Conservation (phyloP, 768 basidiomycete genomes). For the Leccinum olivaceopallidum region DNA sequence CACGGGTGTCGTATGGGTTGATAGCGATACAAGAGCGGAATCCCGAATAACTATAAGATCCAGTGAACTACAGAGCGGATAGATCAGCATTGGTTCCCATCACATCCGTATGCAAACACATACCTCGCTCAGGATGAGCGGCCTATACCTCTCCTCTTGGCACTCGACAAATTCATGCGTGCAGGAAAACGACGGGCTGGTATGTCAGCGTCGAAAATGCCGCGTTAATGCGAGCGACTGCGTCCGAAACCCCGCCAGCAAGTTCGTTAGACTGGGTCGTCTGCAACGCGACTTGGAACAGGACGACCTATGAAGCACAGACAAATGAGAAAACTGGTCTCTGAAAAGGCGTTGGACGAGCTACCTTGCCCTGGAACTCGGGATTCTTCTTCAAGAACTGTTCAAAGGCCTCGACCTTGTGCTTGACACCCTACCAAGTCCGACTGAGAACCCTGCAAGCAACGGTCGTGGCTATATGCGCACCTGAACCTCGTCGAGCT, state of each 20-base stretch:
- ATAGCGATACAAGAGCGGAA: conserved; percentile 85
- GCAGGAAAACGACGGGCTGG: conserved; percentile 84
- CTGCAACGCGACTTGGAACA: conserved; percentile 86
- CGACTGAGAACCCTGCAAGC: neutral
- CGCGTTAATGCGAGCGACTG: conserved; percentile 77
- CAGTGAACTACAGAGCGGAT: conserved; percentile 61
- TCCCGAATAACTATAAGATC: conserved; percentile 82
- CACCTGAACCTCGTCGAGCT: conserved; percentile 82
- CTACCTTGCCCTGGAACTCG: conserved; percentile 75
- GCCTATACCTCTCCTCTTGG: conserved; percentile 66
- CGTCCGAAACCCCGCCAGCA: conserved; percentile 70
- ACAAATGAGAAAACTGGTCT: neutral
- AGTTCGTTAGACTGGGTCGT: conserved; percentile 77
- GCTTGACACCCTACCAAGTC: conserved; percentile 59
- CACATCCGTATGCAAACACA: conserved; percentile 16
- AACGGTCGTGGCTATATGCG: neutral
- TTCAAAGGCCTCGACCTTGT: conserved; percentile 85
- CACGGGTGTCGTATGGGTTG: conserved; percentile 83
- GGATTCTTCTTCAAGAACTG: conserved; percentile 75
- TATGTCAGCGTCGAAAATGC: conserved; percentile 84
- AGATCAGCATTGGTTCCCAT: neutral
- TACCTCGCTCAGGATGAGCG: conserved; percentile 80
- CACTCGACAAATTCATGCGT: conserved; percentile 87
- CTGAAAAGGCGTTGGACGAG: neutral
- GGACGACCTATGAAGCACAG: conserved; percentile 52